These are phyloP conservation scores for Boletellus emodensis DNA, from an alignment of 768 basidiomycete species.

Conservation along the genomic window DNA sequence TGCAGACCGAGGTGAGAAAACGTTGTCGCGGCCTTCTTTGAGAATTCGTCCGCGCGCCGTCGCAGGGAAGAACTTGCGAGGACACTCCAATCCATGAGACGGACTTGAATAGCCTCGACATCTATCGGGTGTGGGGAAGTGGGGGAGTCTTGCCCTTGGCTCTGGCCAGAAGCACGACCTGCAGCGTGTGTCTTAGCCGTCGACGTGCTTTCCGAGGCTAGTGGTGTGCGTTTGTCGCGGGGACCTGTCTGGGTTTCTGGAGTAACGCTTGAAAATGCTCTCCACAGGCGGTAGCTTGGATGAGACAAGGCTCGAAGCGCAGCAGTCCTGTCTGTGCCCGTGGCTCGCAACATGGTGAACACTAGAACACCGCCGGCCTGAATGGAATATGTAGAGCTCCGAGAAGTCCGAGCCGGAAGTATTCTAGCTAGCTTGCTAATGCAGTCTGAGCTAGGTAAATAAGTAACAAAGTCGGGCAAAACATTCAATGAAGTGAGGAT, in stretches of 20 bases:
- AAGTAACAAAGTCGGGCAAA: no score
- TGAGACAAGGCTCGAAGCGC: constrained; percentile 11
- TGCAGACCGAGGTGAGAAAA: constrained; percentile 74
- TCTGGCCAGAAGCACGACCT: not conserved
- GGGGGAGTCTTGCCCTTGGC: not conserved
- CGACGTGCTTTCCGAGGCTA: constrained; percentile 3
- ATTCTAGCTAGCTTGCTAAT: no score
- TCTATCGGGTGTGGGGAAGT: constrained; percentile 6
- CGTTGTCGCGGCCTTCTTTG: constrained; percentile 49
- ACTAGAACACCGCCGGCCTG: not conserved
- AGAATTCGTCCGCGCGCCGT: constrained; percentile 54
- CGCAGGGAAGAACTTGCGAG: constrained; percentile 36
- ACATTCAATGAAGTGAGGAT: no score
- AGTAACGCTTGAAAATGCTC: constrained; percentile 4
- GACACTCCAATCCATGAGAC: constrained; percentile 45
- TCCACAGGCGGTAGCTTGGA: constrained; percentile 5
- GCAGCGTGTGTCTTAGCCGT: not conserved
- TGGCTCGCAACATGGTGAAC: constrained; percentile 19
- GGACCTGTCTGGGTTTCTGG: not conserved
- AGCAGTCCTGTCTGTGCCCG: constrained; percentile 1
- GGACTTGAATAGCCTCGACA: constrained; percentile 35
- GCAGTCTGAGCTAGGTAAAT: no score
- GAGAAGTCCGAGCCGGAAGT: no score
- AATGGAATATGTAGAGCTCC: no score
- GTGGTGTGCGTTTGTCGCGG: constrained; percentile 2